These are phyloP conservation scores for Drechslerella stenobrocha DNA, from an alignment of 2,329 filamentous ascomycete genomes.

Conservation along the genomic window DNA sequence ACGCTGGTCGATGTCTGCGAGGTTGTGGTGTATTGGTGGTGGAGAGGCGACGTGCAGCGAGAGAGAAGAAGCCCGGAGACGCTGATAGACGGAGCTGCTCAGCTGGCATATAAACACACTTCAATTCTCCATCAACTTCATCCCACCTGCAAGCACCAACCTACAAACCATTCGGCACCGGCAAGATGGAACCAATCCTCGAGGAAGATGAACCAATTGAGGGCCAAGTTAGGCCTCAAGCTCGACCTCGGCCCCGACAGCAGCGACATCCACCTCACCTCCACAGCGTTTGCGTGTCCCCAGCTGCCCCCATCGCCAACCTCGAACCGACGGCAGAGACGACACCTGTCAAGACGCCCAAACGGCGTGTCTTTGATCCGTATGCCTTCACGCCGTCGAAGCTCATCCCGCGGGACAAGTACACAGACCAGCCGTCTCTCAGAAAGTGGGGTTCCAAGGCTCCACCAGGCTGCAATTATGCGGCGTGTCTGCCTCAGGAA, in stretches of 20 bases:
- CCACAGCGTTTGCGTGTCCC: not conserved
- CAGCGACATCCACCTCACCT: not conserved
- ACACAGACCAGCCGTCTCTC: slow-evolving; percentile 25
- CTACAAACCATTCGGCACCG: not conserved
- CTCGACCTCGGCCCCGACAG: no score
- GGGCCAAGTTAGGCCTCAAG: no score
- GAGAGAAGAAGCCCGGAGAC: no score
- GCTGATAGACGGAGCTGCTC: no score
- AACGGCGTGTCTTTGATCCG: slow-evolving; percentile 21
- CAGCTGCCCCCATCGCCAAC: not conserved
- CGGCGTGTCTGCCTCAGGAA: slow-evolving; percentile 6
- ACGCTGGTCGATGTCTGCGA: no score
- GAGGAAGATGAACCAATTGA: slow-evolving; percentile 21
- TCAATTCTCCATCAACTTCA: not conserved
- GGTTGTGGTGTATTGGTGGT: no score
- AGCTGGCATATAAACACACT: not conserved
- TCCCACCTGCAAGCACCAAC: no score
- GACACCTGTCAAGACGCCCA: slow-evolving; percentile 11
- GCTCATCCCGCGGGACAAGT: slow-evolving; percentile 17
- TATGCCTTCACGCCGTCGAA: slow-evolving; percentile 33
- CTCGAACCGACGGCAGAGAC: not conserved
- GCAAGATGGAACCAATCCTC: slow-evolving; percentile 28
- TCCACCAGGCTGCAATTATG: slow-evolving; percentile 19
- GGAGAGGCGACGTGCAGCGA: no score
- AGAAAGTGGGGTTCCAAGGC: slow-evolving; percentile 6